These are phyloP conservation scores for Dictyostelium capitatum DNA, from an alignment of 78 protist genomes.

Conservation along the genomic window DNA sequence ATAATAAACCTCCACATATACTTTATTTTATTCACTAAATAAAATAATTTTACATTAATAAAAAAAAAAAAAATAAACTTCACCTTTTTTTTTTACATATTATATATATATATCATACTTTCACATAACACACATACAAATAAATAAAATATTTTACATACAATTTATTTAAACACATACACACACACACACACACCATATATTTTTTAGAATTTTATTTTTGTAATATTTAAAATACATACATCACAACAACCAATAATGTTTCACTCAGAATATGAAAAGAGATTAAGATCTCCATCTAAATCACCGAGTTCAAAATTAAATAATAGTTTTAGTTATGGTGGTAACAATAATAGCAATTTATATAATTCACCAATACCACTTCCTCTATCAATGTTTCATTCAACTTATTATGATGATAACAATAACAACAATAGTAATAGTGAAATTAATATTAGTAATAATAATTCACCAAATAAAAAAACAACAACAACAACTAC, in stretches of 20 bases:
- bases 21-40: no score
- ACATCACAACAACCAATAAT: neutral
- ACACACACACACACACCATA: no score
- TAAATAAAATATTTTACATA: no score
- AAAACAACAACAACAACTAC: neutral
- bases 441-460: conserved; percentile 3
- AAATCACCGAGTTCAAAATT: conserved; percentile 46
- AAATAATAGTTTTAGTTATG: neutral
- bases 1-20: no score
- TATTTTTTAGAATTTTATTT: no score
- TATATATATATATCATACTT: no score
- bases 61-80: no score
- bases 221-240: no score
- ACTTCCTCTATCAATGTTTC: neutral
- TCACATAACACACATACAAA: no score
- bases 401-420: neutral
- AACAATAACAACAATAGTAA: neutral
- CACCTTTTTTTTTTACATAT: no score
- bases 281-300: conserved; percentile 59
- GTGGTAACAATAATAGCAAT: neutral
- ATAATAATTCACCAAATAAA: neutral
- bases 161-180: neutral
- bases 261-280: conserved; percentile 76
- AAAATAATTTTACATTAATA: no score
- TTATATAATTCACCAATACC: neutral